phyloP scores from a whole-genome alignment of 768 basidiomycete species.

The Russula sp. region DNA sequence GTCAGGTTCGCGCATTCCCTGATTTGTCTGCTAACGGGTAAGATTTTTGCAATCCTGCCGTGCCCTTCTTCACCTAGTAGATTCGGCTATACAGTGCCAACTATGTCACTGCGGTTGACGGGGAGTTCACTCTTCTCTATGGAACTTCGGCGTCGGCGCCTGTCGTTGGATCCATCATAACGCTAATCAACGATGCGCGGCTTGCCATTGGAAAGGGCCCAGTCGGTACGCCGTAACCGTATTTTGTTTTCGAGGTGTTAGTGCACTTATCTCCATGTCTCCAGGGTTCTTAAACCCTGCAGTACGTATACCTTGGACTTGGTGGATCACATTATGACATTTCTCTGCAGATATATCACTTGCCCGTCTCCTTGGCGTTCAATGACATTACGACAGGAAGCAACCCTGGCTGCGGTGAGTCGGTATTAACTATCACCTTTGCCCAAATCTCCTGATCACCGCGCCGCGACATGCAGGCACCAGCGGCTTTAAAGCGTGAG shows the following conservation, averaged over 20 bases:
- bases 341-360: constrained; percentile 3
- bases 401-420: constrained; percentile 18
- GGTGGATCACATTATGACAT: not conserved
- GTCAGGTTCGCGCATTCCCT: constrained; percentile 30
- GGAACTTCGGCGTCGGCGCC: constrained; percentile 36
- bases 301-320: not conserved
- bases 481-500: constrained; percentile 6
- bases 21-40: constrained; percentile 35
- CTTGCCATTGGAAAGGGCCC: constrained; percentile 28
- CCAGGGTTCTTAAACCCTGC: constrained; percentile 12
- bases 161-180: constrained; percentile 32
- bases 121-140: constrained; percentile 28
- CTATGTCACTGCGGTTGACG: constrained; percentile 23
- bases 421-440: not conserved
- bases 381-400: constrained; percentile 14
- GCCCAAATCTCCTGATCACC: not conserved
- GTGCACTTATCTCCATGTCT: not conserved
- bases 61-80: not conserved
- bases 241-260: not conserved
- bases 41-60: not conserved
- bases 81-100: not conserved
- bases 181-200: constrained; percentile 36
- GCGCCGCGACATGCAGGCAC: not conserved
- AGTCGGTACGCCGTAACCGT: not conserved
- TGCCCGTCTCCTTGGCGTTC: not conserved